Conservation (phyloP, 2,329 filamentous ascomycete species). For the Ramularia collo-cygni region DNA sequence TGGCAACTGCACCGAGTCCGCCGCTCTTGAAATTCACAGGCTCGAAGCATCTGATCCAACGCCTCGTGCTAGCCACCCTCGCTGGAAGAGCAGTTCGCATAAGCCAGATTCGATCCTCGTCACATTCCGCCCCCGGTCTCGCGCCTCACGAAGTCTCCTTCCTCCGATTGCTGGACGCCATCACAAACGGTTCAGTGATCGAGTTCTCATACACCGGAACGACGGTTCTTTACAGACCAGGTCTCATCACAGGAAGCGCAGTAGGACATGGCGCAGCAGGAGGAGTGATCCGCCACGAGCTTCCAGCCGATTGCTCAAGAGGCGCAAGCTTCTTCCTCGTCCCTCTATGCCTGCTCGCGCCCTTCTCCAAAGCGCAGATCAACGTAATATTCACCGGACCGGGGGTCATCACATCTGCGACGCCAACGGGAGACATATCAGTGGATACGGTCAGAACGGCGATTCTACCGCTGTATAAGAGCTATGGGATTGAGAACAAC, state of each 20-base stretch:
- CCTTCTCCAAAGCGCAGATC: slow-evolving; percentile 85
- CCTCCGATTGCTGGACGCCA: slow-evolving; percentile 82
- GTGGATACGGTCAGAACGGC: slow-evolving; percentile 92
- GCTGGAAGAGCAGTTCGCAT: slow-evolving; percentile 86
- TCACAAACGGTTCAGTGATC: slow-evolving; percentile 92
- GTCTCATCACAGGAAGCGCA: slow-evolving; percentile 80
- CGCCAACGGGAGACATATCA: slow-evolving; percentile 76
- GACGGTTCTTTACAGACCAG: slow-evolving; percentile 83
- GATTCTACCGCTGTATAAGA: slow-evolving; percentile 79
- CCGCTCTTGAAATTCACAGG: slow-evolving; percentile 57
- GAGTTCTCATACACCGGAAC: slow-evolving; percentile 97
- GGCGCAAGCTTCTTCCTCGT: slow-evolving; percentile 90
- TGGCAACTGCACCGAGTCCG: slow-evolving; percentile 23
- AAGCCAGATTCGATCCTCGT: slow-evolving; percentile 84
- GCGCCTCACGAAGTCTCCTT: slow-evolving; percentile 92
- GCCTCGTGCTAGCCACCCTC: slow-evolving; percentile 82
- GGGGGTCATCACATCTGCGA: slow-evolving; percentile 85
- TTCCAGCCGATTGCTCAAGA: slow-evolving; percentile 69
- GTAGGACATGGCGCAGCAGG: slow-evolving; percentile 65
- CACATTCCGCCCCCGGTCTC: slow-evolving; percentile 79
- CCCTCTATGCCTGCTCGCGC: slow-evolving; percentile 80
- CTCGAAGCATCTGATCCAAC: slow-evolving; percentile 73
- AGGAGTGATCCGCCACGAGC: slow-evolving; percentile 72
- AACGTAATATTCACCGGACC: slow-evolving; percentile 86
- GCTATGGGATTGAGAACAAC: slow-evolving; percentile 80